These are phyloP conservation scores for Oryza meridionalis DNA, from an alignment of 176 grass and related monocot species.

Conservation along the genomic window DNA sequence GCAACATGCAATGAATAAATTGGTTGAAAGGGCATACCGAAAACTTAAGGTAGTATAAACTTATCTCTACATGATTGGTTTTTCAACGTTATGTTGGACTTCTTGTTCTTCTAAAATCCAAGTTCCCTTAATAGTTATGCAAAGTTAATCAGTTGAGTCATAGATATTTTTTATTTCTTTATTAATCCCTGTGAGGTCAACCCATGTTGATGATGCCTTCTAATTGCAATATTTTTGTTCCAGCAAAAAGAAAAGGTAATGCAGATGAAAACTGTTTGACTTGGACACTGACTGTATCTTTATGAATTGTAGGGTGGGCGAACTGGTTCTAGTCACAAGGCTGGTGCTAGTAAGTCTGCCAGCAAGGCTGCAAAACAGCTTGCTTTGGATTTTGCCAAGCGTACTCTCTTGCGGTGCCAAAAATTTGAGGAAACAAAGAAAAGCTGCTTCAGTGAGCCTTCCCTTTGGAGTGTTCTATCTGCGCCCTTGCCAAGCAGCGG, in stretches of 20 bases:
- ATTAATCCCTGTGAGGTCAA: background rate
- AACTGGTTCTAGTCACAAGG: conserved; percentile 77
- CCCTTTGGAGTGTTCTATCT: conserved; percentile 59
- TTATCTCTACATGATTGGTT: conserved; percentile 16
- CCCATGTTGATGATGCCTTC: background rate
- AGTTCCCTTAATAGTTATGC: background rate
- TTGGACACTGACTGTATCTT: conserved; percentile 14
- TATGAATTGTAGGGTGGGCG: conserved; percentile 54
- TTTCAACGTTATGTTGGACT: background rate
- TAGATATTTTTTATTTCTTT: background rate
- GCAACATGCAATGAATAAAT: conserved; percentile 77
- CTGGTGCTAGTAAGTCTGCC: conserved; percentile 55
- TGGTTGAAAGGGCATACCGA: conserved; percentile 72
- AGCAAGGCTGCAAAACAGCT: conserved; percentile 76
- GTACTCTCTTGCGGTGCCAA: conserved; percentile 70
- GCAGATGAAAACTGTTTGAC: background rate
- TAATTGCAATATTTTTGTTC: background rate
- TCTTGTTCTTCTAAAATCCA: background rate
- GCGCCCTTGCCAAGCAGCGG: conserved; percentile 45
- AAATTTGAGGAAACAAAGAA: conserved; percentile 72
- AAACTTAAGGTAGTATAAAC: conserved; percentile 65
- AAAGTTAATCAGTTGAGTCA: background rate
- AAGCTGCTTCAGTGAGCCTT: conserved; percentile 79
- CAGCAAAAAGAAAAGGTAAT: background rate
- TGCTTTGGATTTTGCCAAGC: conserved; percentile 72